A percentile compares a stretch with the other conserved stretches of the same genome.
Conservation (phyloP, 805 yeast genomes). For the Grigorovia jiainica region DNA sequence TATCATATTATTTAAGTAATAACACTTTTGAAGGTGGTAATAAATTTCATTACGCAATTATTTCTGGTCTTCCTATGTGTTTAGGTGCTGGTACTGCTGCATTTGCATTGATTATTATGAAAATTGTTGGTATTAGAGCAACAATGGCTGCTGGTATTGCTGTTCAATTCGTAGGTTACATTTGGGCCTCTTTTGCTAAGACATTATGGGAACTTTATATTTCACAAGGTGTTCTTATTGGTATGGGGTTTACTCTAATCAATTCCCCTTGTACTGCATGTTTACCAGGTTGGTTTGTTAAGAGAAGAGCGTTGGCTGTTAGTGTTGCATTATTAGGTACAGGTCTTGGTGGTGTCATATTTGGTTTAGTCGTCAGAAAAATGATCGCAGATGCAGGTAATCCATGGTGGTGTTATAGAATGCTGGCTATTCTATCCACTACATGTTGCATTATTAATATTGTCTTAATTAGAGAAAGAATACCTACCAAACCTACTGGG, state of each 20-base stretch:
- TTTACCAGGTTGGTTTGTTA: constrained; percentile 63
- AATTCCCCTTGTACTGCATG: constrained; percentile 50
- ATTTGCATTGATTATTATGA: constrained; percentile 37
- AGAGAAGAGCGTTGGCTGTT: constrained; percentile 46
- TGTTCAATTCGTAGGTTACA: constrained; percentile 43
- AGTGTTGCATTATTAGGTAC: constrained; percentile 43
- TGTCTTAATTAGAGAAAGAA: constrained; percentile 38
- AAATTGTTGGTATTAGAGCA: constrained; percentile 40
- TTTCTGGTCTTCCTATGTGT: constrained; percentile 56
- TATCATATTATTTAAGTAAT: constrained; percentile 45
- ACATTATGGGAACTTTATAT: constrained; percentile 58
- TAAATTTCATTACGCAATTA: constrained; percentile 50
- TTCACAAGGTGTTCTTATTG: constrained; percentile 59
- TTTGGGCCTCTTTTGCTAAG: constrained; percentile 53
- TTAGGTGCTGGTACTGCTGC: constrained; percentile 55
- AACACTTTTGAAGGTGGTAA: constrained; percentile 45
- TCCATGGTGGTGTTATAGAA: constrained; percentile 38
- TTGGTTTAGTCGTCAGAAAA: constrained; percentile 32
- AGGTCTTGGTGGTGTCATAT: constrained; percentile 42
- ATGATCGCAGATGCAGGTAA: constrained; percentile 33
- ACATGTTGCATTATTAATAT: constrained; percentile 32
- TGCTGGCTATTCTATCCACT: constrained; percentile 35
- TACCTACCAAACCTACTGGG: constrained; percentile 26
- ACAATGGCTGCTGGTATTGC: constrained; percentile 43
- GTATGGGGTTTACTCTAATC: constrained; percentile 41